A percentile compares a stretch with the other conserved stretches of the same genome.
phyloP scores from a whole-genome alignment of 225 moss, liverwort and hornwort species.

The Marchantia polymorpha region DNA sequence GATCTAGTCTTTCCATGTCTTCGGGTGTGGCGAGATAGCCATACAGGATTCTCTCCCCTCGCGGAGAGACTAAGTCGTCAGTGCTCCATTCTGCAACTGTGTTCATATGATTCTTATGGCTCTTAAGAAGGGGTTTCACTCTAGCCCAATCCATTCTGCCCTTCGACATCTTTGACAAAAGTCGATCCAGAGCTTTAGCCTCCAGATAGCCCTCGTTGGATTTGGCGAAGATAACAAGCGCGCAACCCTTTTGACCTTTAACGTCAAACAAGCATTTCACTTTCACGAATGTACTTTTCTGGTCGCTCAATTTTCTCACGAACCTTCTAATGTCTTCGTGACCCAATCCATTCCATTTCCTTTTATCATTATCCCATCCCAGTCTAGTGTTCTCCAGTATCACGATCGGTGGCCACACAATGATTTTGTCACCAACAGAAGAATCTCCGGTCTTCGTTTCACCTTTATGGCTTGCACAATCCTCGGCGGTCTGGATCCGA shows the following conservation, averaged over 20 bases:
- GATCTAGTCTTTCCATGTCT: slow-evolving; percentile 11
- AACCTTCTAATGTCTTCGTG: slow-evolving; percentile 4
- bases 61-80: background rate
- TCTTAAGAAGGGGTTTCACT: background rate
- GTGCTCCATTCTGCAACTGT: background rate
- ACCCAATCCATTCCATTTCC: slow-evolving; percentile 7
- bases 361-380: slow-evolving; percentile 8
- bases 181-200: background rate
- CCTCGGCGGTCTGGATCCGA: background rate
- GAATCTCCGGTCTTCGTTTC: background rate
- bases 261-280: slow-evolving; percentile 7
- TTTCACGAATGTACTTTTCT: background rate
- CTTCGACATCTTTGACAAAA: background rate
- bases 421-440: background rate
- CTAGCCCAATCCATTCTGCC: background rate
- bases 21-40: slow-evolving; percentile 1
- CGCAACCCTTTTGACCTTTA: slow-evolving; percentile 7
- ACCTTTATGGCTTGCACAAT: background rate
- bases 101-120: background rate
- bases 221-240: slow-evolving; percentile 2
- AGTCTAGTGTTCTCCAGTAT: slow-evolving; percentile 18
- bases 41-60: background rate
- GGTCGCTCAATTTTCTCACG: background rate
- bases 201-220: background rate
- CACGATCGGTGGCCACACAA: slow-evolving; percentile 21